These are phyloP conservation scores for Rhizopus sp. DNA, from an alignment of 371 early-diverging fungal species.

Conservation along the genomic window DNA sequence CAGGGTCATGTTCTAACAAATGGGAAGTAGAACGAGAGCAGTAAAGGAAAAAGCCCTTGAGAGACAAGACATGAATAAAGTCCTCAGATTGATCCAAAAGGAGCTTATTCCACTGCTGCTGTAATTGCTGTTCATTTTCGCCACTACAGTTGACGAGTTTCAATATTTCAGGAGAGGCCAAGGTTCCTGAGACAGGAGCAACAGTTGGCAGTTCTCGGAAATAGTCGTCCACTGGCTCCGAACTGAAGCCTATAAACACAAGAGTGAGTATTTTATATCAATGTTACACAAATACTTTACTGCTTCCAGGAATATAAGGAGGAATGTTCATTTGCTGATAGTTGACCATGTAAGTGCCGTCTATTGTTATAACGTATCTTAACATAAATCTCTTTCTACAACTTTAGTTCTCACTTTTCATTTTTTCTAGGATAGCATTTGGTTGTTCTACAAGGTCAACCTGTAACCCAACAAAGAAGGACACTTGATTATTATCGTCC, in stretches of 20 bases:
- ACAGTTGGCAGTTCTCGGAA: slow-evolving; percentile 34
- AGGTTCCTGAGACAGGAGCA: slow-evolving; percentile 10
- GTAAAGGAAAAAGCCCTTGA: slow-evolving; percentile 68
- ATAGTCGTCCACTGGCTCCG: slow-evolving; percentile 39
- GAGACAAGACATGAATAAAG: slow-evolving; percentile 63
- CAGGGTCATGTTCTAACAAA: slow-evolving; percentile 53
- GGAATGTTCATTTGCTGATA: slow-evolving; percentile 48
- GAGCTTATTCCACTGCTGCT: slow-evolving; percentile 44
- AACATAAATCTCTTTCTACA: not conserved
- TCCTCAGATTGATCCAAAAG: slow-evolving; percentile 50
- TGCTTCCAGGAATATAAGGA: slow-evolving; percentile 36
- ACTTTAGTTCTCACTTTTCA: slow-evolving; percentile 37
- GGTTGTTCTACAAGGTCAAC: slow-evolving; percentile 74
- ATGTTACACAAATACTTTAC: slow-evolving; percentile 1
- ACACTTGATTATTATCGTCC: slow-evolving; percentile 44
- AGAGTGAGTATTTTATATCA: not conserved
- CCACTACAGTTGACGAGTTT: slow-evolving; percentile 30
- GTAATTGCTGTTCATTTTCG: slow-evolving; percentile 30
- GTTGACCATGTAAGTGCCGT: slow-evolving; percentile 60
- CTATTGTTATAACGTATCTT: slow-evolving; percentile 12
- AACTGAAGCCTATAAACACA: slow-evolving; percentile 14
- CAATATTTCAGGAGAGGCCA: slow-evolving; percentile 23
- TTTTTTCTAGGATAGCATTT: slow-evolving; percentile 62
- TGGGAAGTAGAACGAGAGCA: slow-evolving; percentile 48
- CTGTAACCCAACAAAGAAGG: slow-evolving; percentile 73